These are phyloP conservation scores for Diaporthe velutina DNA, from an alignment of 2,329 filamentous ascomycete genomes.

Conservation along the genomic window DNA sequence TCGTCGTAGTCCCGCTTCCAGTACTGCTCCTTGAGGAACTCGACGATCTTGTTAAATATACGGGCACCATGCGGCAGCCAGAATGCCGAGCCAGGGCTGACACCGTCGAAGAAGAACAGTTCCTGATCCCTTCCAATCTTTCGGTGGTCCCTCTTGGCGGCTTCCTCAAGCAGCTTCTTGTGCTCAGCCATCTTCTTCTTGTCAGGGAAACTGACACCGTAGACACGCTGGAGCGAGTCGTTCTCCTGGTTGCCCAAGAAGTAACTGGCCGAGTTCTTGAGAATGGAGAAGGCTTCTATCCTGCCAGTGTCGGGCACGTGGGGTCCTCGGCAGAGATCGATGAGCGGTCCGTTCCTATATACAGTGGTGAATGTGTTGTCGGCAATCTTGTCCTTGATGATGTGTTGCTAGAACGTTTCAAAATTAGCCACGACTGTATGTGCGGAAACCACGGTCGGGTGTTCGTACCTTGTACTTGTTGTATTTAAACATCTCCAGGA, in stretches of 20 bases:
- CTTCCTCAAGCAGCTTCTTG: constrained; percentile 95
- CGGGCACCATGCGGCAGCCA: constrained; percentile 92
- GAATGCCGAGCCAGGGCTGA: constrained; percentile 94
- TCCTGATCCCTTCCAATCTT: constrained; percentile 96
- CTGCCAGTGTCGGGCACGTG: constrained; percentile 94
- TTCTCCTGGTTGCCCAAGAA: constrained; percentile 95
- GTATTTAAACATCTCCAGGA: constrained; percentile 96
- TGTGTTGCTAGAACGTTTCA: constrained; percentile 76
- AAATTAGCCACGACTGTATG: not conserved
- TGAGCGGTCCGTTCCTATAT: constrained; percentile 92
- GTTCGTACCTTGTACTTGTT: constrained; percentile 86
- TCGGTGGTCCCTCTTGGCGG: constrained; percentile 96
- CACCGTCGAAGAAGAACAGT: constrained; percentile 95
- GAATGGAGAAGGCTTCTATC: constrained; percentile 94
- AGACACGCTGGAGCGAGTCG: constrained; percentile 95
- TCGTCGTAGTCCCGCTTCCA: constrained; percentile 94
- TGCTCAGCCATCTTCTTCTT: constrained; percentile 96
- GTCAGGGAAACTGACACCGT: constrained; percentile 94
- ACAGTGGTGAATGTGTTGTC: constrained; percentile 94
- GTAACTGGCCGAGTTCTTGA: constrained; percentile 79
- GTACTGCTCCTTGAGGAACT: constrained; percentile 88
- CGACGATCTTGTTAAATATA: constrained; percentile 90
- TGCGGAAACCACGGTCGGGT: not conserved
- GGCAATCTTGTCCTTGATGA: constrained; percentile 92
- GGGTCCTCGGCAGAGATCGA: constrained; percentile 94